Evolutionary conservation across 2,329 filamentous ascomycete species (phyloP).

Genomic region (Aspergillus sp.): DNA sequence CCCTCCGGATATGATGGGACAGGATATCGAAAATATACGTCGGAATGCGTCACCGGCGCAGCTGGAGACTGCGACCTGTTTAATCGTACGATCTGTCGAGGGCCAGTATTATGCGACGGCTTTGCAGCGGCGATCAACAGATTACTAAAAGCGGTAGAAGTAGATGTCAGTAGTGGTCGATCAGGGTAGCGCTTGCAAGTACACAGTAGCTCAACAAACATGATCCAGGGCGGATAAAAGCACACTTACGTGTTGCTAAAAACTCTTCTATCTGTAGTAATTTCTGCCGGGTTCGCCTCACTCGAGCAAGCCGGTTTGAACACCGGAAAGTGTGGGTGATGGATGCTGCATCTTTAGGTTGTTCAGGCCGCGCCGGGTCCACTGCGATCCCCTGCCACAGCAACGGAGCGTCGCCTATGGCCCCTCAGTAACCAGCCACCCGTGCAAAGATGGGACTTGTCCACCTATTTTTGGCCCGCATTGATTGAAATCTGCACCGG

Average conservation of each 20-base stretch:
- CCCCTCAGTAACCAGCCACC: slow-evolving; percentile 17
- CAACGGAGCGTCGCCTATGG: slow-evolving; percentile 26
- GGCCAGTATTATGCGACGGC: slow-evolving; percentile 8
- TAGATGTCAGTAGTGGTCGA: background rate
- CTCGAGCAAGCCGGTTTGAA: slow-evolving; percentile 4
- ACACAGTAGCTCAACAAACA: background rate
- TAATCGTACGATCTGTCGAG: slow-evolving; percentile 11
- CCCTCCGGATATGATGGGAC: slow-evolving; percentile 9
- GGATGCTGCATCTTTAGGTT: slow-evolving; percentile 7
- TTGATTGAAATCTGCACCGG: background rate
- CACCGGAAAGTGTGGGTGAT: slow-evolving; percentile 5
- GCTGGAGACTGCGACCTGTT: background rate
- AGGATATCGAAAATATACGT: background rate
- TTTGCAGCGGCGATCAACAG: slow-evolving; percentile 32
- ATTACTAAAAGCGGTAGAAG: slow-evolving; percentile 33
- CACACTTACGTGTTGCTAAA: background rate
- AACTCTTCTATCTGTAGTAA: background rate
- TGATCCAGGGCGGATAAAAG: background rate
- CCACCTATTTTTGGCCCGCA: slow-evolving; percentile 5
- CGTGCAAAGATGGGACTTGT: slow-evolving; percentile 3
- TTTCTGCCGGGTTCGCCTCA: background rate
- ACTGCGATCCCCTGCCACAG: slow-evolving; percentile 36
- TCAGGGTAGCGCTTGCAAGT: background rate
- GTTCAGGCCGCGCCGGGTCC: slow-evolving; percentile 29
- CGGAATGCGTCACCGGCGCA: background rate